Percentiles rank a stretch among this genome's conserved stretches.
Evolutionary conservation across 257 asterid genomes (phyloP).

Genomic region (Pogostemon cablin): DNA sequence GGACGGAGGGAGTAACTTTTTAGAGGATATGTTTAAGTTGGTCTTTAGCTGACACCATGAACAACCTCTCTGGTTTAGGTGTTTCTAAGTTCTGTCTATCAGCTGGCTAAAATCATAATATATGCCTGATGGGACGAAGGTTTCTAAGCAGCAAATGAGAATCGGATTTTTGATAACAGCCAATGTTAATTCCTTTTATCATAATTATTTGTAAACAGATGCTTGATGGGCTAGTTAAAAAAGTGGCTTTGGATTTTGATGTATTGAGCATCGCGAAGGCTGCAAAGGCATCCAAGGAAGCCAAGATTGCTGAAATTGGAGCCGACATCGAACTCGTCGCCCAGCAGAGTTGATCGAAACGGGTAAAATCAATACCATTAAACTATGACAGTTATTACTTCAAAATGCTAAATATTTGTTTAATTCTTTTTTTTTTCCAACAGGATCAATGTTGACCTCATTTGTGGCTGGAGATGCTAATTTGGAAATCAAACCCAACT

Average conservation of each 20-base stretch:
- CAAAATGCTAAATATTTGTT: not conserved
- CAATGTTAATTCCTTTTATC: slow-evolving; percentile 3
- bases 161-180: not conserved
- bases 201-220: slow-evolving; percentile 48
- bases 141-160: not conserved
- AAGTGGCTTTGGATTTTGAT: slow-evolving; percentile 85
- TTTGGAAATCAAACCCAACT: not conserved
- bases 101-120: not conserved
- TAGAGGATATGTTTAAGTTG: no score
- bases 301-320: slow-evolving; percentile 88
- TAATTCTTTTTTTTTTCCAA: not conserved
- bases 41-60: no score
- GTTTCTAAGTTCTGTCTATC: not conserved
- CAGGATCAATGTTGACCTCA: not conserved
- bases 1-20: no score
- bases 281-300: slow-evolving; percentile 74
- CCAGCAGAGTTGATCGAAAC: slow-evolving; percentile 49
- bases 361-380: slow-evolving; percentile 33
- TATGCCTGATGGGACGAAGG: no score
- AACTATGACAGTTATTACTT: not conserved
- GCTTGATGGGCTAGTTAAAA: slow-evolving; percentile 82
- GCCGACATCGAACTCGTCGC: slow-evolving; percentile 79
- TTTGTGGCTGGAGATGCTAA: not conserved
- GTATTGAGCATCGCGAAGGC: slow-evolving; percentile 71
- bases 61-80: no score